Evolutionary conservation across 2,329 filamentous ascomycete genomes (phyloP).

Genomic region (Fusarium equiseti): DNA sequence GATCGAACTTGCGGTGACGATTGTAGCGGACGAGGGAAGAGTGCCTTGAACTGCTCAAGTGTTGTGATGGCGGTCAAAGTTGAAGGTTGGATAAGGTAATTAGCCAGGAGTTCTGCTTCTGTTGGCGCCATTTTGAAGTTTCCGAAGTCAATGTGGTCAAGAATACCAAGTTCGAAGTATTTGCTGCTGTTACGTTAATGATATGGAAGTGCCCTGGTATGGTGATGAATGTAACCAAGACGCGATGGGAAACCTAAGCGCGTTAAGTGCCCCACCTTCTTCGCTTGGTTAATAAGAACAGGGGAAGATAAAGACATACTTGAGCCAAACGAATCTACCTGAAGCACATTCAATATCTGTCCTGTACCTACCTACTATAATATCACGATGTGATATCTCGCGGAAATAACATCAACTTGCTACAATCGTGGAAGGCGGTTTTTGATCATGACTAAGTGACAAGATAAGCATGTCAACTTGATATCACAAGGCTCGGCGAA

Average conservation of each 20-base stretch:
- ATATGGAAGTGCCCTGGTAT: not conserved
- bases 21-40: constrained; percentile 78
- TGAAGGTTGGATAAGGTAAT: constrained; percentile 83
- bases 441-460: not conserved
- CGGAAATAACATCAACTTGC: not conserved
- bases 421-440: accelerated
- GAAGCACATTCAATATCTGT: not conserved
- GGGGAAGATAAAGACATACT: not conserved
- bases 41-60: constrained; percentile 78
- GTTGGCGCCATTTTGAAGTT: constrained; percentile 72
- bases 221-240: constrained; percentile 20
- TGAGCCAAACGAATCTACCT: not conserved
- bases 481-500: not conserved
- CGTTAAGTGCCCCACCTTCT: constrained; percentile 42
- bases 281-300: not conserved
- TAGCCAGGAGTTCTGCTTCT: constrained; percentile 79
- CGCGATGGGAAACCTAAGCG: constrained; percentile 32
- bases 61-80: constrained; percentile 79
- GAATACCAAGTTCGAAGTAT: too few species aligned
- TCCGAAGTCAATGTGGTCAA: too few species aligned
- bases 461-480: not conserved
- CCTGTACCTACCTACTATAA: not conserved
- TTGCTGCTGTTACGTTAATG: not conserved
- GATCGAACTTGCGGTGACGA: constrained; percentile 74
- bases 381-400: not conserved